Evolutionary conservation across 345 rosid species (phyloP), one percentile per base, ranked within the genome.

Genomic region (Salix caprea): DNA sequence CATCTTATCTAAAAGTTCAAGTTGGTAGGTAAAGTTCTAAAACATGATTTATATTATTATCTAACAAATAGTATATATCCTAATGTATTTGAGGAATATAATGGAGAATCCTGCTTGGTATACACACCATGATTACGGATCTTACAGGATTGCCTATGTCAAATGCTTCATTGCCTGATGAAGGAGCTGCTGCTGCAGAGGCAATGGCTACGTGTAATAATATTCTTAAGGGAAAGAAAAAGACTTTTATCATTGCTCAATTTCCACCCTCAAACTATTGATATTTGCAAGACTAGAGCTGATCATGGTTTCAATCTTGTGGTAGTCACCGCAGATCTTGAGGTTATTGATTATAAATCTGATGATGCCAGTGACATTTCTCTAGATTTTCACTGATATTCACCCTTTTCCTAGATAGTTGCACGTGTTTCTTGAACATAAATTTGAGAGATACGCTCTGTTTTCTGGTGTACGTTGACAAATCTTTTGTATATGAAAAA

Each of bases 81-180:
- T 28, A 28, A 28, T 28, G 30, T 28, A 28, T 92, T 81, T 96
- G 85, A 91, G 98, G 82, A 96, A 96, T 70, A 90, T 94, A 42
- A 83, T 92, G 92, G 98, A 96, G 90, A 96, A 96, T 86, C 97
- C 98, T 2, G 99, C 91, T 77, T 96, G 99, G 99, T 96, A 96
- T 69, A 96, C 84, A 96, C 99, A 8, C 99, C 1, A 7, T 94
- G 86, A 88, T 96, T 62, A 85, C 97, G 0, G 98, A 94, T 84
- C 97, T 96, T 61, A 94, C 98, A 0, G 98, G 97, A 4, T 84
- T 96, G 72, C 97, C 99, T 15, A 92, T 96, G 97, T 90, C 98
- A 1, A 94, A 96, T 69, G 99, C 99, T 2, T 94, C 99, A 0
- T 78, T 96, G 82, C 93, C 92, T 1, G 99, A 96, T 64, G 99